A percentile compares a stretch with the other conserved stretches of the same genome.
Evolutionary conservation across 176 grass and related monocot species (phyloP).

Genomic region (Pontederia paniculata): DNA sequence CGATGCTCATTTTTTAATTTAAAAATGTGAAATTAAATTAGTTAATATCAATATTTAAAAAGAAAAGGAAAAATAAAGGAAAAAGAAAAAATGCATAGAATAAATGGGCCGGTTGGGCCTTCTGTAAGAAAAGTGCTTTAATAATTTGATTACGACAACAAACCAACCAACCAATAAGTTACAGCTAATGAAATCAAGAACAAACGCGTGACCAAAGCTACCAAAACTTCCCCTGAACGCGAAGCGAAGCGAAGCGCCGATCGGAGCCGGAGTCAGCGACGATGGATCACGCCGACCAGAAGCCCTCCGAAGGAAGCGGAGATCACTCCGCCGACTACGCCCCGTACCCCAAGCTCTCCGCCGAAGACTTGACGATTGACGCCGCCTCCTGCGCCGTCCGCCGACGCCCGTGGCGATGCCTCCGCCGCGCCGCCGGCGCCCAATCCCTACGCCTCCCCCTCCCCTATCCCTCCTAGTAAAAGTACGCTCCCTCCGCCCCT

Average conservation of each 20-base stretch:
- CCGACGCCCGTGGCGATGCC: conserved; percentile 17
- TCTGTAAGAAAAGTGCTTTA: too few species aligned
- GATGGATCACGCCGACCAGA: conserved; percentile 15
- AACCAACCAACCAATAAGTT: too few species aligned
- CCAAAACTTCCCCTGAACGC: neutral
- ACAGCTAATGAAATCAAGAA: too few species aligned
- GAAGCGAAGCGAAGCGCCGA: neutral
- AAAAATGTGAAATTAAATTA: too few species aligned
- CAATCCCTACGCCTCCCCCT: conserved; percentile 68
- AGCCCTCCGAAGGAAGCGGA: neutral
- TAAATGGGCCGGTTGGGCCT: too few species aligned
- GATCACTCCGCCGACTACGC: conserved; percentile 27
- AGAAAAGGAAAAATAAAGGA: too few species aligned
- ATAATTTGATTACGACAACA: too few species aligned
- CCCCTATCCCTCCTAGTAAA: conserved; percentile 12
- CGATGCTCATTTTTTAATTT: too few species aligned
- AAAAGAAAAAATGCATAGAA: too few species aligned
- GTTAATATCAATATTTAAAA: too few species aligned
- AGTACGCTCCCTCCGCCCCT: neutral
- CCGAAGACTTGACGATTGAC: conserved; percentile 31
- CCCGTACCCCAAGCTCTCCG: conserved; percentile 39
- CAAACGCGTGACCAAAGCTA: too few species aligned
- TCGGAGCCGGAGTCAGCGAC: neutral
- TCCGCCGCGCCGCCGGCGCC: conserved; percentile 32
- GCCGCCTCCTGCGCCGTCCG: conserved; percentile 33